These are phyloP conservation scores for Secale cereale DNA, from an alignment of 176 grass and related monocot species.

Conservation along the genomic window DNA sequence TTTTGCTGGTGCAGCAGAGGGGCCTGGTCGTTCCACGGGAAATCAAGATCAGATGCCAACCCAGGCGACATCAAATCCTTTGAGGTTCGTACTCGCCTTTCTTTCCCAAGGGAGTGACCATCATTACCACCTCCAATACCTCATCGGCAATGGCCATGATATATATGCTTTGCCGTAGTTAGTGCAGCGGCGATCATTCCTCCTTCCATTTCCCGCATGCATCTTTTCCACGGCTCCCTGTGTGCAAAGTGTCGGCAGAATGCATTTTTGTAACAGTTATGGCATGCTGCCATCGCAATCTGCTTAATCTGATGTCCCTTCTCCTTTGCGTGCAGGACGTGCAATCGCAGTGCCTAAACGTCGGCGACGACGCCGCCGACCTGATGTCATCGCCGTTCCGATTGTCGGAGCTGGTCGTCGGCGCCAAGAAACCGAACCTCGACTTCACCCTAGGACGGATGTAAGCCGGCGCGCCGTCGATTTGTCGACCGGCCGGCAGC, in stretches of 20 bases:
- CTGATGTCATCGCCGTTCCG: slow-evolving; percentile 50
- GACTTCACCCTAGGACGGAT: slow-evolving; percentile 83
- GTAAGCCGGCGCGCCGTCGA: neutral
- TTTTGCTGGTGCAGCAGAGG: slow-evolving; percentile 50
- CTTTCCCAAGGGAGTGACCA: slow-evolving; percentile 21
- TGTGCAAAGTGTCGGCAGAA: slow-evolving; percentile 37
- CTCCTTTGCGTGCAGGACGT: slow-evolving; percentile 40
- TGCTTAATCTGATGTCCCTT: neutral
- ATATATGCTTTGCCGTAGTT: slow-evolving; percentile 31
- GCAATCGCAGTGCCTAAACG: slow-evolving; percentile 37
- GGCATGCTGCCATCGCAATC: neutral
- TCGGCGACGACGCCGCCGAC: slow-evolving; percentile 15
- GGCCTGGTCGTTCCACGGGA: slow-evolving; percentile 66
- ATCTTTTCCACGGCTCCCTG: slow-evolving; percentile 25
- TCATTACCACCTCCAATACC: slow-evolving; percentile 59
- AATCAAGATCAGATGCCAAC: slow-evolving; percentile 62
- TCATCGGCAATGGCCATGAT: slow-evolving; percentile 25
- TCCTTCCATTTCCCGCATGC: slow-evolving; percentile 11
- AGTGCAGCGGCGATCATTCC: slow-evolving; percentile 47
- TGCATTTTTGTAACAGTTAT: slow-evolving; percentile 17
- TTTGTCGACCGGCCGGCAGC: neutral
- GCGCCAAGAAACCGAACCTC: slow-evolving; percentile 63
- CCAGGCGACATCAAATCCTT: slow-evolving; percentile 61
- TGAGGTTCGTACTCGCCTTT: slow-evolving; percentile 48
- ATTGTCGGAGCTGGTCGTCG: slow-evolving; percentile 8